Evolutionary conservation across 805 yeast species (phyloP).

Genomic region (Saccharomycopsis amapae): DNA sequence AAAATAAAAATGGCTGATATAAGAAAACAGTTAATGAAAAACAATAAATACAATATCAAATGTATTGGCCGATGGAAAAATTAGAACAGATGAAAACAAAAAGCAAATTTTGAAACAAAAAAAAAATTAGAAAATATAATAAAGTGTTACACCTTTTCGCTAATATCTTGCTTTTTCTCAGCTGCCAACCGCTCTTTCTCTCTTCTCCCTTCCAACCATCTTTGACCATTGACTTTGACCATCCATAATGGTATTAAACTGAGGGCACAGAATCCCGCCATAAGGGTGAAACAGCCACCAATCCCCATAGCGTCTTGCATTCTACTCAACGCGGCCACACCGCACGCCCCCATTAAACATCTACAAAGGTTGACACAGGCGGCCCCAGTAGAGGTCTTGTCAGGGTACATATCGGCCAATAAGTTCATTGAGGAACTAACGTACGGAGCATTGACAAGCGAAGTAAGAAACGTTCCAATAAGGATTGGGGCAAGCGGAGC

Average conservation of each 20-base stretch:
- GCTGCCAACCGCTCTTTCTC: neutral
- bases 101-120: neutral
- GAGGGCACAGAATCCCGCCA: conserved; percentile 43
- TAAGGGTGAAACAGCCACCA: conserved; percentile 76
- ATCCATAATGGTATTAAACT: conserved; percentile 16
- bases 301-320: conserved; percentile 52
- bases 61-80: too few relatives aligned
- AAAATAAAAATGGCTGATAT: too few relatives aligned
- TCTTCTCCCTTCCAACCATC: neutral
- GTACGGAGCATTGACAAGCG: conserved; percentile 49
- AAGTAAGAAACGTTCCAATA: conserved; percentile 50
- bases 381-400: conserved; percentile 63
- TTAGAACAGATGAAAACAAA: neutral
- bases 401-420: conserved; percentile 70
- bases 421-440: conserved; percentile 56
- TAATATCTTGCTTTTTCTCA: too few relatives aligned
- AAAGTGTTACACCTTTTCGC: too few relatives aligned
- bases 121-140: too few relatives aligned
- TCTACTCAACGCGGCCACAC: conserved; percentile 55
- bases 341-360: conserved; percentile 65
- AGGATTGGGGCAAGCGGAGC: conserved; percentile 30
- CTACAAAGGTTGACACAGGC: conserved; percentile 67
- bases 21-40: too few relatives aligned
- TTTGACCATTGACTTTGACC: conserved; percentile 11
- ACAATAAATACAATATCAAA: too few relatives aligned